Evolutionary conservation across 331 rosid species (phyloP), one percentile per base, ranked within the genome.

Genomic region (Prunus yedoensis): DNA sequence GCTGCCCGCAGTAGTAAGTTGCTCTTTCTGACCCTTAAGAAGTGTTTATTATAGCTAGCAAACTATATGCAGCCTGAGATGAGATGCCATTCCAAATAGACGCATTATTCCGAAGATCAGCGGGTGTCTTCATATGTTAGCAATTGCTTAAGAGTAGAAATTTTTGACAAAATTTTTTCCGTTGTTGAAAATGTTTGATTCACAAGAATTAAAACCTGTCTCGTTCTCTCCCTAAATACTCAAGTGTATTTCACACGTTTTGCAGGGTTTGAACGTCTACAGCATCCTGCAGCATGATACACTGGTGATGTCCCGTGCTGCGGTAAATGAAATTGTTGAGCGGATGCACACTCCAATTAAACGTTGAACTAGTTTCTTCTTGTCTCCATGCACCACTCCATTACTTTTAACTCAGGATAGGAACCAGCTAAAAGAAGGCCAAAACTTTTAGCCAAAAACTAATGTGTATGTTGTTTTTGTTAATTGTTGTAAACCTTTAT

Each of bases 241-340:
- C 35, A 32, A 30, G 17, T 57, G 15, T 60, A 63, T 64, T 75
- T 71, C n/a, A 53, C 75, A 43, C 80, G 75, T 79, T 77, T 84
- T 92, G 82, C 72, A 94, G 99, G 99, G 99, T 68, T 84, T 94
- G 89, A 92, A 94, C 70, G 99, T 94, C 76, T 94, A 92, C 83
- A 89, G 94, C 82, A 90, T 94, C 81, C 85, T 92, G 82, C 88
- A 80, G 84, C 96, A 92, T 41, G 97, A 92, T 77, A 90, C 96
- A 43, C 78, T 94, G n/a, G 72, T 94, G 75, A 92, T 94, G 97
- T 89, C 97, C 57, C 89, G 89, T 30, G 89, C 75, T 85, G 99
- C 97, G 0, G 87, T 92, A 64, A 88, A 83, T 85, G 88, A 80
- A 85, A 94, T 94, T 65, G 97, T 92, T 41, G 89, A 91, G 84